These are phyloP conservation scores for Spizellomyces punctatus DNA, from an alignment of 192 early-diverging fungal genomes.

Conservation along the genomic window DNA sequence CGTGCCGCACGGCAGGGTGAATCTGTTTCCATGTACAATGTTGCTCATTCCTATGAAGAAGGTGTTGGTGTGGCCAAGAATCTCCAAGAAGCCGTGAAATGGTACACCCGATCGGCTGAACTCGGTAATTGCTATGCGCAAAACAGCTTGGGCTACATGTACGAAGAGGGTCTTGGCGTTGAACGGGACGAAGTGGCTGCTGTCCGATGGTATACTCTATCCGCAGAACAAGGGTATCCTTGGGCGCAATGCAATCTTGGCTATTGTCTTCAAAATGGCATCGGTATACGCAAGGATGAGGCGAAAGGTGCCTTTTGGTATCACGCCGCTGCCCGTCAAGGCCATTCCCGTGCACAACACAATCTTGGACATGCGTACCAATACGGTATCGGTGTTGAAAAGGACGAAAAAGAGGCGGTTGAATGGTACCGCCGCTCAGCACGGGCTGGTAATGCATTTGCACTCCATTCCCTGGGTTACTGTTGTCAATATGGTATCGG, in stretches of 20 bases:
- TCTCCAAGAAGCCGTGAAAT: constrained; percentile 48
- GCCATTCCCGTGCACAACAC: constrained; percentile 81
- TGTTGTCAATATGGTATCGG: too few species aligned
- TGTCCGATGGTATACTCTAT: constrained; percentile 73
- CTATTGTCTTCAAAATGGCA: constrained; percentile 75
- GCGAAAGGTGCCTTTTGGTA: constrained; percentile 65
- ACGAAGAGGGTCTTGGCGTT: constrained; percentile 79
- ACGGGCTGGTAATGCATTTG: constrained; percentile 64
- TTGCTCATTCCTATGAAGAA: constrained; percentile 63
- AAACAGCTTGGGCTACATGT: constrained; percentile 80
- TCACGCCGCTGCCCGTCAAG: constrained; percentile 66
- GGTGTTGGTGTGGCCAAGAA: constrained; percentile 47
- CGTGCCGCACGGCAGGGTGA: constrained; percentile 54
- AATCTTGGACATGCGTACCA: constrained; percentile 85
- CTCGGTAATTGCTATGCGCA: constrained; percentile 75
- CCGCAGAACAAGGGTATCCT: constrained; percentile 74
- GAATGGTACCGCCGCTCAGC: constrained; percentile 74
- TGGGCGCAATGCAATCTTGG: constrained; percentile 86
- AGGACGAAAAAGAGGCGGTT: constrained; percentile 59
- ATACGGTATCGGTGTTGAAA: constrained; percentile 78
- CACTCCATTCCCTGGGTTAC: constrained; percentile 48
- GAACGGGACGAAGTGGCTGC: constrained; percentile 63
- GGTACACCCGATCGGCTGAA: constrained; percentile 65
- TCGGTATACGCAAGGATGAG: constrained; percentile 62
- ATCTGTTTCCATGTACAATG: constrained; percentile 60